These are phyloP conservation scores for Debaryomyces udenii DNA, from an alignment of 1,139 yeast species.

Conservation along the genomic window DNA sequence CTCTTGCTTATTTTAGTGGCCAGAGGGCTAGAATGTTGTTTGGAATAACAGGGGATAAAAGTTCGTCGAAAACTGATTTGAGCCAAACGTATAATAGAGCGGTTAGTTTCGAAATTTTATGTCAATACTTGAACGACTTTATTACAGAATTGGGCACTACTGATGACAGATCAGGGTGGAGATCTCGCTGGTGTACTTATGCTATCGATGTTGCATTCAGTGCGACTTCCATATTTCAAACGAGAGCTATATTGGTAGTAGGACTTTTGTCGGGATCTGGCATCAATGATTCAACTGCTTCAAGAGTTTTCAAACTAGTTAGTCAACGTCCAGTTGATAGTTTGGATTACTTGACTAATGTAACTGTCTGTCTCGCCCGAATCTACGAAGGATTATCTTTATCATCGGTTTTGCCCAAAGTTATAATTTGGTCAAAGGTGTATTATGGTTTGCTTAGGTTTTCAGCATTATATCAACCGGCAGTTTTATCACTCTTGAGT, in stretches of 20 bases:
- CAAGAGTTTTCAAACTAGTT: conserved; percentile 43
- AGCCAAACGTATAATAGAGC: conserved; percentile 52
- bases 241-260: conserved; percentile 69
- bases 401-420: conserved; percentile 55
- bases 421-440: conserved; percentile 66
- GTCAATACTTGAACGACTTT: conserved; percentile 61
- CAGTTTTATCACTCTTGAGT: conserved; percentile 44
- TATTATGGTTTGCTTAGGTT: conserved; percentile 39
- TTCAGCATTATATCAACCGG: conserved; percentile 55
- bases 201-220: conserved; percentile 68
- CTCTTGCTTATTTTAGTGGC: conserved; percentile 65
- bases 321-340: conserved; percentile 32
- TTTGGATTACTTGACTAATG: conserved; percentile 39
- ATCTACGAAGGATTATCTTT: conserved; percentile 64
- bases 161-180: conserved; percentile 60
- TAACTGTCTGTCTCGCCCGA: conserved; percentile 56
- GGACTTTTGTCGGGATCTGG: conserved; percentile 73
- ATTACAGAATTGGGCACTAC: conserved; percentile 53
- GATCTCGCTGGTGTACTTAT: conserved; percentile 69
- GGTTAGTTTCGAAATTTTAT: conserved; percentile 62
- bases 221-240: conserved; percentile 63
- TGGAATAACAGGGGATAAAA: conserved; percentile 73
- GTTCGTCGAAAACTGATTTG: conserved; percentile 32
- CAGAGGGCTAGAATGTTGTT: conserved; percentile 76
- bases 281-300: conserved; percentile 61